Conservation (phyloP, 495 filamentous ascomycete genomes). For the Penicillium salamii region DNA sequence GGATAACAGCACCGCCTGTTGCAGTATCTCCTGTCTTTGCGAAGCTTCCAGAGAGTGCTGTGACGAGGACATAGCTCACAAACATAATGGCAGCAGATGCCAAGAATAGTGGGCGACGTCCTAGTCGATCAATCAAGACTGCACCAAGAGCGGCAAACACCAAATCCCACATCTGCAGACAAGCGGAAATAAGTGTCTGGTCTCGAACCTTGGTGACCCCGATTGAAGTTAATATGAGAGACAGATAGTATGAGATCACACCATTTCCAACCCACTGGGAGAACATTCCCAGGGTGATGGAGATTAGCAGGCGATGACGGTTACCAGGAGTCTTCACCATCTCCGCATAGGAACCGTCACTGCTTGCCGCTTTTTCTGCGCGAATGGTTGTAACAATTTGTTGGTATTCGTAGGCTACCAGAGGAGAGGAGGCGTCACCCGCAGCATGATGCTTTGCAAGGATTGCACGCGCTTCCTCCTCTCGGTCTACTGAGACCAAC, state of each 20-base stretch:
- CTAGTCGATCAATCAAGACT: conserved; percentile 51
- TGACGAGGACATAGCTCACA: conserved; percentile 51
- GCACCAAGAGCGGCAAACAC: conserved; percentile 53
- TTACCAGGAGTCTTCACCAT: conserved; percentile 67
- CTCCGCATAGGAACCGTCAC: conserved; percentile 9
- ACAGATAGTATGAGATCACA: conserved; percentile 61
- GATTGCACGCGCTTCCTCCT: conserved; percentile 33
- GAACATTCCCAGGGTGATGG: conserved; percentile 50
- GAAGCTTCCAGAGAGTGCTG: conserved; percentile 54
- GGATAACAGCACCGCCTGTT: conserved; percentile 52
- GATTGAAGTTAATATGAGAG: conserved; percentile 50
- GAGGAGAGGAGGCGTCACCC: conserved; percentile 16
- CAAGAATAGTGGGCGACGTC: conserved; percentile 56
- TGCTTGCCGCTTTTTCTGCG: conserved; percentile 20
- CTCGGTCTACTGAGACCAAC: conserved; percentile 33
- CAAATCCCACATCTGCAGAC: conserved; percentile 35
- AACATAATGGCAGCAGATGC: conserved; percentile 50
- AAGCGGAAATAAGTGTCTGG: conserved; percentile 37
- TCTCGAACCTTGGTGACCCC: conserved; percentile 47
- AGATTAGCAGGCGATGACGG: conserved; percentile 55
- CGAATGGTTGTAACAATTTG: conserved; percentile 24
- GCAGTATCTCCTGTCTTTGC: conserved; percentile 26
- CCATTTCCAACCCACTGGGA: conserved; percentile 40
- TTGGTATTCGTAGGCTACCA: conserved; percentile 22
- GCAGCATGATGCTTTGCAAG: conserved; percentile 31